These are phyloP conservation scores for Triticum turgidum DNA, from an alignment of 176 grass and related monocot species.

Conservation along the genomic window DNA sequence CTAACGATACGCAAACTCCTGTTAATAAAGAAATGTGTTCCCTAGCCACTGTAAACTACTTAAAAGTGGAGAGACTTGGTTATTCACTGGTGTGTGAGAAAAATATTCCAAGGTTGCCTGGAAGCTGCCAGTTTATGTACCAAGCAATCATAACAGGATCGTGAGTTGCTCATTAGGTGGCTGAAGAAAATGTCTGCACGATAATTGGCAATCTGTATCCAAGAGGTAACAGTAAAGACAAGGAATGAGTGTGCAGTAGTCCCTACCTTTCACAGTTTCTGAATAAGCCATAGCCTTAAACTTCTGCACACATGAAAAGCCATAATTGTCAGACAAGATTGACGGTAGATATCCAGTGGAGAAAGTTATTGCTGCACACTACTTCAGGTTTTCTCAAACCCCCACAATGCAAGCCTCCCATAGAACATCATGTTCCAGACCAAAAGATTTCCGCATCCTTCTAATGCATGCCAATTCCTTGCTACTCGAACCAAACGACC, in stretches of 20 bases:
- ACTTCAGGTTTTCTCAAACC: neutral
- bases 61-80: neutral
- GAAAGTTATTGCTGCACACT: neutral
- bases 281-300: constrained; percentile 59
- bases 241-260: neutral
- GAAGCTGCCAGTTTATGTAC: neutral
- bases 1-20: neutral
- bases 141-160: neutral
- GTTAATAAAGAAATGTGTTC: neutral
- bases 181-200: neutral
- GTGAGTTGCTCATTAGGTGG: constrained; percentile 12
- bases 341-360: constrained; percentile 14
- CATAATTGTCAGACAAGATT: constrained; percentile 7
- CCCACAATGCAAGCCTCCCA: neutral
- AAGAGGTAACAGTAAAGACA: neutral
- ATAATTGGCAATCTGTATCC: neutral
- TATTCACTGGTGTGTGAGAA: neutral
- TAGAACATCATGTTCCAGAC: neutral
- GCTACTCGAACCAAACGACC: neutral
- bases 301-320: constrained; percentile 47
- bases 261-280: constrained; percentile 65
- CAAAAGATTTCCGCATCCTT: constrained; percentile 1
- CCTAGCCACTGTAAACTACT: constrained; percentile 10
- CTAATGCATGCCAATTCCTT: constrained; percentile 2
- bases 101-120: constrained; percentile 1